Conservation (phyloP, 1,284 basidiomycete species). For the Naganishia sp. region DNA sequence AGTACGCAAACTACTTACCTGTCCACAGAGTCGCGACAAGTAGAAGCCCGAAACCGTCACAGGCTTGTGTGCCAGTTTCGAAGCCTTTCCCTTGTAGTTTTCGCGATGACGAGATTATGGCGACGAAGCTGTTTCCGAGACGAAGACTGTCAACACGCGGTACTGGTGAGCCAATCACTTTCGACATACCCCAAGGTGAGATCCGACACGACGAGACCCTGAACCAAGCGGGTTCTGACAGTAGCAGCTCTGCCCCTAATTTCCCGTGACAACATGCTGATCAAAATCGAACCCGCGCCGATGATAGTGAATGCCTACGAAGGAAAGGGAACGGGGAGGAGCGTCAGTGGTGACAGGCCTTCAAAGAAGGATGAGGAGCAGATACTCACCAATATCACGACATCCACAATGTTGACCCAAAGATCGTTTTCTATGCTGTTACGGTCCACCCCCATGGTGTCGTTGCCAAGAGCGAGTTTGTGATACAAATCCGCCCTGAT, state of each 20-base stretch:
- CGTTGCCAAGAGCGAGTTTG: conserved; percentile 7
- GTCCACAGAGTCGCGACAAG: conserved; percentile 47
- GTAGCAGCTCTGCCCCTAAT: conserved; percentile 45
- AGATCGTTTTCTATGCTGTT: conserved; percentile 36
- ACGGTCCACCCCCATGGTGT: conserved; percentile 7
- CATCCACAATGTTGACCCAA: conserved; percentile 48
- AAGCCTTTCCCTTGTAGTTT: conserved; percentile 34
- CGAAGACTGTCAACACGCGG: not conserved
- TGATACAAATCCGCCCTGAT: not conserved
- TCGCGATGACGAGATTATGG: conserved; percentile 37
- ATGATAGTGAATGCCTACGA: conserved; percentile 42
- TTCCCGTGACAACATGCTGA: conserved; percentile 44
- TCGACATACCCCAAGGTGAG: conserved; percentile 47
- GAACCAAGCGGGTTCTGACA: conserved; percentile 50
- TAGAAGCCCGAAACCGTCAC: conserved; percentile 49
- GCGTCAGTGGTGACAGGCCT: not conserved
- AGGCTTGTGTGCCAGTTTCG: conserved; percentile 39
- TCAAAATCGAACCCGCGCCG: conserved; percentile 43
- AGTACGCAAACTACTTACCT: conserved; percentile 33
- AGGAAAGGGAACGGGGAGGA: not conserved
- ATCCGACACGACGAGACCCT: conserved; percentile 51
- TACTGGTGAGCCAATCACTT: not conserved
- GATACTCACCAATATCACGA: conserved; percentile 44
- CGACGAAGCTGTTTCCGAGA: conserved; percentile 37
- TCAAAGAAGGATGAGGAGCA: conserved; percentile 6